Evolutionary conservation across 2,329 filamentous ascomycete genomes (phyloP).

Genomic region (Fusarium sp.): DNA sequence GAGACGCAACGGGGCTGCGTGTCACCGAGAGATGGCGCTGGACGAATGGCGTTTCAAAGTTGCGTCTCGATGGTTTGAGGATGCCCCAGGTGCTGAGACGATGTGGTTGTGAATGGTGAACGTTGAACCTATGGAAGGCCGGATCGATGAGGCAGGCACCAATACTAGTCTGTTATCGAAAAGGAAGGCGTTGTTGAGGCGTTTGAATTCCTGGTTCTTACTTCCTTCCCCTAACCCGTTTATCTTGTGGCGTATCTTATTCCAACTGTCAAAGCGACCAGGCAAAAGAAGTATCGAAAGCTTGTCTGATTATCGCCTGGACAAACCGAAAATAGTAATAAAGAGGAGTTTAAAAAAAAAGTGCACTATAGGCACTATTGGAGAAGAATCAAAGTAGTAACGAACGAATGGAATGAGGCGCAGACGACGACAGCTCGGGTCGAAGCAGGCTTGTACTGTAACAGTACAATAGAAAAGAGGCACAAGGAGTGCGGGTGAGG

Average conservation of each 20-base stretch:
- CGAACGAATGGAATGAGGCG: constrained; percentile 39
- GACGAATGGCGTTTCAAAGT: constrained; percentile 49
- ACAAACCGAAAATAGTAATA: constrained; percentile 23
- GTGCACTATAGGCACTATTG: constrained; percentile 14
- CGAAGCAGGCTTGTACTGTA: constrained; percentile 40
- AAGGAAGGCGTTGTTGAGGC: constrained; percentile 24
- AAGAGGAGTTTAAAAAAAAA: constrained; percentile 5
- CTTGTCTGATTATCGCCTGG: constrained; percentile 37
- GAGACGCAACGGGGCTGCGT: constrained; percentile 16
- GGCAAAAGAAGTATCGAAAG: constrained; percentile 22
- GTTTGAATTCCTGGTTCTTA: constrained; percentile 36
- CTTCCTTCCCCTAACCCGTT: constrained; percentile 26
- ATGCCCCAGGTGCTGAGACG: constrained; percentile 30
- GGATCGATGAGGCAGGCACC: constrained; percentile 23
- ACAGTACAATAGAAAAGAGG: constrained; percentile 11
- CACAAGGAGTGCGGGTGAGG: constrained; percentile 38
- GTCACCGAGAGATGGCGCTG: constrained; percentile 36
- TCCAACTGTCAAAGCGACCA: constrained; percentile 32
- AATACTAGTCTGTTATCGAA: constrained; percentile 17
- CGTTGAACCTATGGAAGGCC: constrained; percentile 8
- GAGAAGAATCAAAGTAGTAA: constrained; percentile 31
- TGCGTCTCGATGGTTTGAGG: constrained; percentile 43
- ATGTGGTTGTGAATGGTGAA: constrained; percentile 27
- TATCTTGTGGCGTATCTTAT: constrained; percentile 21
- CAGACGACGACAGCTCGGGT: constrained; percentile 43